Evolutionary conservation across 768 basidiomycete species (phyloP).

Genomic region (Podaxis sp.): DNA sequence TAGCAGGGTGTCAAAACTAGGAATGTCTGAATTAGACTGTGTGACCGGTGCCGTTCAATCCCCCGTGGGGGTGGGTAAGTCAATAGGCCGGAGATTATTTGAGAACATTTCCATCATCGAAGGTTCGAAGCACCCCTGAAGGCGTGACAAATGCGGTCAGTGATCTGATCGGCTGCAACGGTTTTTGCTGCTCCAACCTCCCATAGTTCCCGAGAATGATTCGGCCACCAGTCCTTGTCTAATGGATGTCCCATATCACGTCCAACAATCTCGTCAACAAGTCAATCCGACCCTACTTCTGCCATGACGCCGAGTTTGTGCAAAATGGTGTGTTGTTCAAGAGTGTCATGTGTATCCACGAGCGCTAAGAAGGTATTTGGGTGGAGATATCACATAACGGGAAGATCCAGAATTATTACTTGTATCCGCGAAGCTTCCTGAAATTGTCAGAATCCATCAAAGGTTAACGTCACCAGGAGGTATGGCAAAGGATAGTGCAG

Average conservation of each 20-base stretch:
- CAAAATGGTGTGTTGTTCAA: background rate
- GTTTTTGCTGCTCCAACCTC: background rate
- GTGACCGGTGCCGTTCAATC: background rate
- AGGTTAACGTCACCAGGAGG: background rate
- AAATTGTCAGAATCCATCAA: conserved; percentile 4
- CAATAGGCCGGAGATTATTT: background rate
- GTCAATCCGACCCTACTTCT: background rate
- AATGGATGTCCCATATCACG: background rate
- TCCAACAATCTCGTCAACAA: background rate
- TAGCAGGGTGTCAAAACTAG: background rate
- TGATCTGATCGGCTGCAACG: background rate
- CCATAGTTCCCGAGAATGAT: too few relatives aligned
- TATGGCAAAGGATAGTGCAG: background rate
- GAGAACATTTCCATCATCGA: background rate
- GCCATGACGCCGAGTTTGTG: background rate
- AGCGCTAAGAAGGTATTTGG: background rate
- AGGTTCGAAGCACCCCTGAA: background rate
- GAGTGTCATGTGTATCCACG: background rate
- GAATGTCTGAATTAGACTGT: background rate
- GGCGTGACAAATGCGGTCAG: background rate
- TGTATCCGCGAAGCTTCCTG: conserved; percentile 7
- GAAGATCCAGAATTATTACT: background rate
- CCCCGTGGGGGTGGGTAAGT: background rate
- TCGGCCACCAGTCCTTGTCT: background rate
- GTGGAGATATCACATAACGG: background rate